Evolutionary conservation across 139 green algal genomes (phyloP).

Genomic region (Coccomyxa sp.): DNA sequence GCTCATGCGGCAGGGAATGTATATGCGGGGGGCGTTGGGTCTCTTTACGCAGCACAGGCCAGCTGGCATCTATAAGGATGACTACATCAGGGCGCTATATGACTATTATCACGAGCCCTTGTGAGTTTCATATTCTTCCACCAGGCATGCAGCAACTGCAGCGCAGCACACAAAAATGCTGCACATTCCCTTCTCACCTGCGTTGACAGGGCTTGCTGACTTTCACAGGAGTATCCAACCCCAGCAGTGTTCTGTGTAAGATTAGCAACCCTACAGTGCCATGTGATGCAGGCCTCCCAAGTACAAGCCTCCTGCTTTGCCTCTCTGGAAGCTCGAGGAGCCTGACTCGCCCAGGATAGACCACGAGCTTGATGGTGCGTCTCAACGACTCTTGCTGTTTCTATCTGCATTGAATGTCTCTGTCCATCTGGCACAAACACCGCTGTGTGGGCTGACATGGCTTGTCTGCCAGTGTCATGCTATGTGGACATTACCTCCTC

Average conservation of each 20-base stretch:
- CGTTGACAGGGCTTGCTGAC: no score
- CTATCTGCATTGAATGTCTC: no score
- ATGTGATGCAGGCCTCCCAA: constrained; percentile 8
- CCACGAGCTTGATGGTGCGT: neutral
- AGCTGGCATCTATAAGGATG: constrained; percentile 97
- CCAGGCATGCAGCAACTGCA: neutral
- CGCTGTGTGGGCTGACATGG: no score
- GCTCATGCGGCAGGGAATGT: constrained; percentile 43
- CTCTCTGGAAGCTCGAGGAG: constrained; percentile 66
- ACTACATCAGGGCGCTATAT: constrained; percentile 90
- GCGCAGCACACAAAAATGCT: neutral
- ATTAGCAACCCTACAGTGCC: neutral
- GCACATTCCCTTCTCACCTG: neutral
- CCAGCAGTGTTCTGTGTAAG: no score
- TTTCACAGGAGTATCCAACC: no score
- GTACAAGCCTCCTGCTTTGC: constrained; percentile 31
- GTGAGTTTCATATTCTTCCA: constrained; percentile 1
- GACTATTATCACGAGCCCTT: constrained; percentile 72
- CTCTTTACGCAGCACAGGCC: constrained; percentile 68
- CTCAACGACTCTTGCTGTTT: neutral
- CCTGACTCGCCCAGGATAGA: constrained; percentile 13
- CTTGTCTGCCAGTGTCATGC: no score
- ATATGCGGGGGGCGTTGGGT: constrained; percentile 43
- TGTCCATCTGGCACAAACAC: no score
- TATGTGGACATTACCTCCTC: no score